These are phyloP conservation scores for Noccaea caerulescens DNA, from an alignment of 345 rosid genomes.

Conservation along the genomic window DNA sequence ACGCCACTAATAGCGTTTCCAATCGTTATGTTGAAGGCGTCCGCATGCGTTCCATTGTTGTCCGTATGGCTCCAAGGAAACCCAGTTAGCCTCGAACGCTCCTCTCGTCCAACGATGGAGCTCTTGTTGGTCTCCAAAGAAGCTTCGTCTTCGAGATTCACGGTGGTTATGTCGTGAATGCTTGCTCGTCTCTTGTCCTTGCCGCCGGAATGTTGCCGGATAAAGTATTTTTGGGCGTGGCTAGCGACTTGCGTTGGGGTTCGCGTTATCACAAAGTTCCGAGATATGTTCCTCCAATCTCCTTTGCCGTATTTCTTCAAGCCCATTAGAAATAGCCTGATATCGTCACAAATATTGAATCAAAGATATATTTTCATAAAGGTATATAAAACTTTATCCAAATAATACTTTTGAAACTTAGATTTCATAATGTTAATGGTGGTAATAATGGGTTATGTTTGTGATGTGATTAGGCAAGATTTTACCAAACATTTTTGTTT, in stretches of 20 bases:
- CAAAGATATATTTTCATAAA: conserved; percentile 1
- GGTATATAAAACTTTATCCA: background rate
- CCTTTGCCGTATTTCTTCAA: conserved; percentile 96
- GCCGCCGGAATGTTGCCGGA: conserved; percentile 85
- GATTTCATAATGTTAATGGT: background rate
- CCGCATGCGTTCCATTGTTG: conserved; percentile 27
- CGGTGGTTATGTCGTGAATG: conserved; percentile 95
- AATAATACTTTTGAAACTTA: background rate
- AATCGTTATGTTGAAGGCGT: conserved; percentile 40
- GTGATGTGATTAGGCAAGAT: background rate
- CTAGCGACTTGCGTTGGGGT: conserved; percentile 99
- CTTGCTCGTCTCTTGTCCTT: conserved; percentile 97
- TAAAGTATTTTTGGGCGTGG: conserved; percentile 96
- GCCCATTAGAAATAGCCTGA: conserved; percentile 89
- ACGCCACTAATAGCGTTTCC: conserved; percentile 36
- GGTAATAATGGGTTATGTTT: background rate
- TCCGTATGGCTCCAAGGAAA: conserved; percentile 39
- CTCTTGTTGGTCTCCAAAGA: conserved; percentile 54
- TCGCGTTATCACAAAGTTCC: conserved; percentile 81
- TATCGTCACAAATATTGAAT: conserved; percentile 19
- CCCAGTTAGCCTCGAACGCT: conserved; percentile 39
- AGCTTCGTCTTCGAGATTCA: conserved; percentile 62
- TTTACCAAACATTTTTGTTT: background rate
- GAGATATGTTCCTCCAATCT: conserved; percentile 96
- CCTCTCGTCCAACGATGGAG: conserved; percentile 40